Base-by-base conservation (phyloP, 306 rosid species). In the Malus sylvestris region DNA sequence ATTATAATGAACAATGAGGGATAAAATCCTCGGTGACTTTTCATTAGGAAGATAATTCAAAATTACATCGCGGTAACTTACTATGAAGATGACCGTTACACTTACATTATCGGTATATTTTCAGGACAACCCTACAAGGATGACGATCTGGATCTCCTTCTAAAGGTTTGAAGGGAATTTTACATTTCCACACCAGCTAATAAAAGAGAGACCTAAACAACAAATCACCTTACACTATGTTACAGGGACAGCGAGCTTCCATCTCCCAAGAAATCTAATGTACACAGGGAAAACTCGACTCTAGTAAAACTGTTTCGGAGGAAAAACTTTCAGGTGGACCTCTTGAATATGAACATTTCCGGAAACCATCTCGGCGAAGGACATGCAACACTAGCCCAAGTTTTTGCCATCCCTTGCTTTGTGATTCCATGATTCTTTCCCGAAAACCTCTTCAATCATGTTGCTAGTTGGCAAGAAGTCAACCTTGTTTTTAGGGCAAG, bases 361-460 rank as follows among this genome's bases (percentile, higher is more conserved):
- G 10, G 71, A 78, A 77, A 73, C 70, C 81, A n/a, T 29, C 76
- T 74, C n/a, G 45, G 27, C 16, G 10, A 9, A 19, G 69, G 70
- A 27, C 72, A 29, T 60, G 80, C 76, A 81, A 55, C 57, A 68
- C 76, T 83, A 82, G 73, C 82, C 88, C 90, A 87, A 81, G 78
- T 73, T 88, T 86, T 87, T 84, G 78, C 86, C 92, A 82, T 89
- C 83, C 78, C 86, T 77, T 80, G 84, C 77, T 86, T 87, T 83
- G 80, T 46, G 72, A 49, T 82, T 67, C 78, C 80, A 58, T 3
- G 81, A 70, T 61, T 84, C 94, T 70, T 86, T 91, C 52, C 96
- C 97, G 72, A 90, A 93, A 81, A 89, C 89, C 87, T 94, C 98
- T 85, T 90, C 89, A 61, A 90, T 94, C 97, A 91, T 89, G 81